Evolutionary conservation across 306 rosid species (phyloP).

Genomic region (Dalbergia oliveri): DNA sequence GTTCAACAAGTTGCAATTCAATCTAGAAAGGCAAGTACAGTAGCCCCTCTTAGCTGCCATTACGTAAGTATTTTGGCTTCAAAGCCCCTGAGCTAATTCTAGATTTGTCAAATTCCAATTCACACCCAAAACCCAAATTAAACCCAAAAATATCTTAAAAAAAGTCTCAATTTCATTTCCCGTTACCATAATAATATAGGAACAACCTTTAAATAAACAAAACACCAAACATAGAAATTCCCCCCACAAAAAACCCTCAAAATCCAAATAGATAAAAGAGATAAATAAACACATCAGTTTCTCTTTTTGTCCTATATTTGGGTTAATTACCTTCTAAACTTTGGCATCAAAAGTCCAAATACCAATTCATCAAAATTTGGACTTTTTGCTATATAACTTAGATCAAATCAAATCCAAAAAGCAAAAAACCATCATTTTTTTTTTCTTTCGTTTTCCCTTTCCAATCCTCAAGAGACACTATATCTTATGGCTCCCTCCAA

Average conservation of each 20-base stretch:
- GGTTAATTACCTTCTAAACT: not conserved
- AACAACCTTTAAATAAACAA: too few relatives aligned
- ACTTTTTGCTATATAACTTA: not conserved
- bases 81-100: not conserved
- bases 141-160: not conserved
- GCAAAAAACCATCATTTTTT: too few relatives aligned
- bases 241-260: not conserved
- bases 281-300: not conserved
- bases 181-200: too few relatives aligned
- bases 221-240: not conserved
- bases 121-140: constrained; percentile 3
- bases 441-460: not conserved
- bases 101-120: constrained; percentile 5
- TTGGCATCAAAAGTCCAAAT: not conserved
- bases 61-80: not conserved
- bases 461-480: not conserved
- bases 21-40: not conserved
- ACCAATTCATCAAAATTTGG: not conserved
- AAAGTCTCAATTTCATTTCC: too few relatives aligned
- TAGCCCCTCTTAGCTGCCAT: not conserved
- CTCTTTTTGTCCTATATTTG: not conserved
- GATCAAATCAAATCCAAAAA: not conserved
- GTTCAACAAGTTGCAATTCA: not conserved
- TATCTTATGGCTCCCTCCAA: not conserved
- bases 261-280: not conserved